A percentile compares a stretch with the other conserved stretches of the same genome.
phyloP scores from a whole-genome alignment of 2,329 filamentous ascomycete species.

The Fusarium succisae region DNA sequence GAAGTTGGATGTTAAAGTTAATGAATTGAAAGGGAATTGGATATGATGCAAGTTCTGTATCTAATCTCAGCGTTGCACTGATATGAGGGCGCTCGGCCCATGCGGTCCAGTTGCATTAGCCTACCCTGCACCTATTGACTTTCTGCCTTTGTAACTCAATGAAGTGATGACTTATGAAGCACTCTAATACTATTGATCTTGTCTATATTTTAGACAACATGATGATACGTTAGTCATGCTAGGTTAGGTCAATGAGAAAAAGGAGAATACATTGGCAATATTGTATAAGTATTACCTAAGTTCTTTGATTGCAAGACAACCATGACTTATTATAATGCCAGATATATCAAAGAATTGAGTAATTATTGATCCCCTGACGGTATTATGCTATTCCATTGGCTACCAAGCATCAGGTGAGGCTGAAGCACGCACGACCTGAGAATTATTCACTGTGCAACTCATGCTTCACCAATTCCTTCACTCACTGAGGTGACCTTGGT shows the following conservation, averaged over 20 bases:
- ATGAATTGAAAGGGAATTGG: not conserved
- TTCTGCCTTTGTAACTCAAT: not conserved
- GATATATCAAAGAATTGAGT: not conserved
- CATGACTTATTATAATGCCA: not conserved
- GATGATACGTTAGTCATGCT: too few species aligned
- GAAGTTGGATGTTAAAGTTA: not conserved
- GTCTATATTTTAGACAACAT: too few species aligned
- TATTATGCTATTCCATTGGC: not conserved
- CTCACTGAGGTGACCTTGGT: not conserved
- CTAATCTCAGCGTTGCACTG: constrained; percentile 9
- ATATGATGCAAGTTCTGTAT: constrained; percentile 12
- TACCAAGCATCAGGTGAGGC: not conserved
- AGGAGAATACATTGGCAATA: not conserved
- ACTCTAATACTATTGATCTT: not conserved
- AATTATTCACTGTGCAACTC: not conserved
- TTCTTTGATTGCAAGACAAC: too few species aligned
- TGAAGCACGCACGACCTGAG: not conserved
- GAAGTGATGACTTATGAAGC: not conserved
- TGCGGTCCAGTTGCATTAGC: not conserved
- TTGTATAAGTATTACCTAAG: too few species aligned
- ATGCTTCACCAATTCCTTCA: not conserved
- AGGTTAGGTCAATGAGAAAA: too few species aligned
- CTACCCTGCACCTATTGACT: constrained; percentile 31
- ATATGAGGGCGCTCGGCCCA: constrained; percentile 26
- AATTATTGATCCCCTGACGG: not conserved